These are phyloP conservation scores for Yamadazyma takamatsuzukensis DNA, from an alignment of 805 yeast species.

Conservation along the genomic window DNA sequence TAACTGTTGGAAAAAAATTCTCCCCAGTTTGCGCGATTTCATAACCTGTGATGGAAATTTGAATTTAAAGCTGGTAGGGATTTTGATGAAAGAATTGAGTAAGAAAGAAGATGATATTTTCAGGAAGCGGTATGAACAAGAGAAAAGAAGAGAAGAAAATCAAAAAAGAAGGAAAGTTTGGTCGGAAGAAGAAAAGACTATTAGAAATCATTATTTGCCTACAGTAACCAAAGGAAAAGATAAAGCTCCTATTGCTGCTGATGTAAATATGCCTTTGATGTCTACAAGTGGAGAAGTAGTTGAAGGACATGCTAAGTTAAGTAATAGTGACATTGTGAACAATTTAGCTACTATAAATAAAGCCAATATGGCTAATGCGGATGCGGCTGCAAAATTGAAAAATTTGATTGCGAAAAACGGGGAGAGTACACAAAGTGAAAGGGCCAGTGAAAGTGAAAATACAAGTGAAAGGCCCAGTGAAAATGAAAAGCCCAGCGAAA, in stretches of 20 bases:
- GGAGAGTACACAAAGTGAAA: too few relatives aligned
- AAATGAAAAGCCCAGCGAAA: conserved; percentile 16
- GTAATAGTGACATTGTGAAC: conserved; percentile 68
- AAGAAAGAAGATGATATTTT: conserved; percentile 76
- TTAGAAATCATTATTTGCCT: conserved; percentile 43
- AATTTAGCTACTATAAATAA: conserved; percentile 58
- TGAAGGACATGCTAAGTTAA: conserved; percentile 58
- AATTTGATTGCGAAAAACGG: conserved; percentile 31
- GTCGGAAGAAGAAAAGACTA: conserved; percentile 42
- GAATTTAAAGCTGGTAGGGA: conserved; percentile 72
- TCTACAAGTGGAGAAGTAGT: conserved; percentile 73
- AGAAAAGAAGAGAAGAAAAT: conserved; percentile 63
- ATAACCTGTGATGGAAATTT: conserved; percentile 88
- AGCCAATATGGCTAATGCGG: conserved; percentile 68
- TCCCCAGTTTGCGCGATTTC: conserved; percentile 68
- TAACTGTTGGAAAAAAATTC: conserved; percentile 72
- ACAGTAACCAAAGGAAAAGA: conserved; percentile 70
- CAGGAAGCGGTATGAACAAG: conserved; percentile 63
- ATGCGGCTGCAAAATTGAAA: conserved; percentile 61
- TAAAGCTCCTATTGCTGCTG: conserved; percentile 68
- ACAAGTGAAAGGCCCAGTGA: too few relatives aligned
- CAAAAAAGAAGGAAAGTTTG: conserved; percentile 54
- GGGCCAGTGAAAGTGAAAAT: conserved; percentile 10
- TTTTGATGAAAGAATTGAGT: conserved; percentile 60
- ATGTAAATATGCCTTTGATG: conserved; percentile 70